phyloP scores from a whole-genome alignment of 108 stramenopile genomes.

The Poteriospumella lacustris region DNA sequence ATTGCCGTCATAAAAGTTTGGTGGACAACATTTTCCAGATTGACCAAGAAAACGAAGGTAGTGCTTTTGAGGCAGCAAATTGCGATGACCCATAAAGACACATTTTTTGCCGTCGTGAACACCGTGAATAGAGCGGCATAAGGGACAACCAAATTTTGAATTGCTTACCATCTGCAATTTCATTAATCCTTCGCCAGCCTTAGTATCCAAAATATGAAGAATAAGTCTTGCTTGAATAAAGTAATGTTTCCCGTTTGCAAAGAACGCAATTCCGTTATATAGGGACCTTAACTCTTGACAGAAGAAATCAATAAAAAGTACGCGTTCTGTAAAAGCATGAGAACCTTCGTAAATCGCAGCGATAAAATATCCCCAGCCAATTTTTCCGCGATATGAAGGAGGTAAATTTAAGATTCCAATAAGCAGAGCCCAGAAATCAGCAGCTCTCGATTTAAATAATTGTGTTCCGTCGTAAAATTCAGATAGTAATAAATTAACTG shows the following conservation, averaged over 20 bases:
- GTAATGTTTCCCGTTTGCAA: not conserved
- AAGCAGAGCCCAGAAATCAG: not conserved
- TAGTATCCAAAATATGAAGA: conserved; percentile 23
- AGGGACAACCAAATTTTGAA: conserved; percentile 10
- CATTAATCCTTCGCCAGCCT: not conserved
- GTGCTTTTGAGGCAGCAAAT: conserved; percentile 20
- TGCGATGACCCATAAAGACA: not conserved
- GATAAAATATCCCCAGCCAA: not conserved
- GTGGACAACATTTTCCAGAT: conserved; percentile 17
- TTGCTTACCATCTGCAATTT: not conserved
- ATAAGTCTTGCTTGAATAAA: conserved; percentile 17
- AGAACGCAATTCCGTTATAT: conserved; percentile 13
- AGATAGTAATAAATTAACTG: conserved; percentile 19
- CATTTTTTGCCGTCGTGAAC: conserved; percentile 9
- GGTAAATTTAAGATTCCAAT: conserved; percentile 18
- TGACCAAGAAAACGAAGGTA: conserved; percentile 1
- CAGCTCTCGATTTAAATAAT: not conserved
- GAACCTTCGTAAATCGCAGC: conserved; percentile 8
- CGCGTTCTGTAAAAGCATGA: not conserved
- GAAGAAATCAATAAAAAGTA: conserved; percentile 15
- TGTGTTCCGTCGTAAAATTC: conserved; percentile 18
- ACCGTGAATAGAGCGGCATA: not conserved
- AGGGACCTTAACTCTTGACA: not conserved
- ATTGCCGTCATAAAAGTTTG: conserved; percentile 2
- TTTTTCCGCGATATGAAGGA: conserved; percentile 17